phyloP scores from a whole-genome alignment of 73 alveolate species.

The Durusdinium trenchii region DNA sequence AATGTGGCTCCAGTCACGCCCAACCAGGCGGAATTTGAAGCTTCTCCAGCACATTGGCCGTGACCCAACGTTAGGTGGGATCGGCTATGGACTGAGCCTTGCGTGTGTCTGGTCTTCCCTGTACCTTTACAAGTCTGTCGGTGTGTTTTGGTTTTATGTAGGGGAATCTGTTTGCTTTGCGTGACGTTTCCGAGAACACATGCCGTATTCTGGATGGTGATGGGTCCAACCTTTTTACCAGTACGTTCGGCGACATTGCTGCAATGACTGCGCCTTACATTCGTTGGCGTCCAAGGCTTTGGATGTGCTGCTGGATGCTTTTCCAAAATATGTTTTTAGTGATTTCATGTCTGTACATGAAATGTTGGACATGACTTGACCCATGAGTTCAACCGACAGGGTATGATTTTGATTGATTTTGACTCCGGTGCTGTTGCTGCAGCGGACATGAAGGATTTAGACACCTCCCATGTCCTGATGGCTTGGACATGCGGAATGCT shows the following conservation, averaged over 20 bases:
- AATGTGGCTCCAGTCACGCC: neutral
- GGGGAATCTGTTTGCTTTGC: neutral
- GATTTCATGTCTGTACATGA: neutral
- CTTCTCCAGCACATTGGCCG: slow-evolving; percentile 13
- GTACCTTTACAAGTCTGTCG: neutral
- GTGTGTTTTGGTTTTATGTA: slow-evolving; percentile 17
- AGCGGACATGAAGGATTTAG: slow-evolving; percentile 5
- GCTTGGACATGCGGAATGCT: neutral
- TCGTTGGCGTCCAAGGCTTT: neutral
- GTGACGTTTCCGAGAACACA: slow-evolving; percentile 23
- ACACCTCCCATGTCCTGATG: neutral
- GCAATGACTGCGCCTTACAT: neutral
- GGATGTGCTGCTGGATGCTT: slow-evolving; percentile 21
- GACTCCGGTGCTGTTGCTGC: neutral
- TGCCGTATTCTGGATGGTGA: slow-evolving; percentile 2
- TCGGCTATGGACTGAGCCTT: slow-evolving; percentile 6
- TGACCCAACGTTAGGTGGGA: neutral
- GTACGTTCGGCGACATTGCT: neutral
- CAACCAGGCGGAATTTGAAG: neutral
- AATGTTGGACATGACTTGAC: neutral
- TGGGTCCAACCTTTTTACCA: slow-evolving; percentile 22
- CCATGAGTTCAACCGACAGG: neutral
- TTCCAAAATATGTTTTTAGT: neutral
- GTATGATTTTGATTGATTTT: neutral
- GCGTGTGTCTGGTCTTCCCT: neutral